phyloP scores from a whole-genome alignment of 306 rosid species.

The Cajanus cajan region DNA sequence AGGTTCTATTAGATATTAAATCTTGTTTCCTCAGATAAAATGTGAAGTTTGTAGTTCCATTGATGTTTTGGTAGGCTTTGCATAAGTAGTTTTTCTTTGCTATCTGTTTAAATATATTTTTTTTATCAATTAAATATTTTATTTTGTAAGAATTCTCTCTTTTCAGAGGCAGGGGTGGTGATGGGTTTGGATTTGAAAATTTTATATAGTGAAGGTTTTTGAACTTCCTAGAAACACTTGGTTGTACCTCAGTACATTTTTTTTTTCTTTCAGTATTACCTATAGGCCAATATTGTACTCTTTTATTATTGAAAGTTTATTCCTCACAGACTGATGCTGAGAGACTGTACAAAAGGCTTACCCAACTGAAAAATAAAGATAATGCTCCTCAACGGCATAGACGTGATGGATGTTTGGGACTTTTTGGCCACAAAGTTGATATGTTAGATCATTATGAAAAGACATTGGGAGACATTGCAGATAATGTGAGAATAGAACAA shows the following conservation, averaged over 20 bases:
- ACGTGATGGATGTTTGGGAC: slow-evolving; percentile 60
- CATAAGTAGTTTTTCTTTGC: too few species aligned
- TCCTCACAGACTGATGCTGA: slow-evolving; percentile 60
- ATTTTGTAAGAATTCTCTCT: neutral
- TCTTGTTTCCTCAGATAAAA: too few species aligned
- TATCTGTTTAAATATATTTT: too few species aligned
- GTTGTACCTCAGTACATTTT: neutral
- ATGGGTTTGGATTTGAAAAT: neutral
- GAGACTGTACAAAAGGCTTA: slow-evolving; percentile 54
- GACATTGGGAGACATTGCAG: slow-evolving; percentile 60
- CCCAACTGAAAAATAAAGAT: slow-evolving; percentile 38
- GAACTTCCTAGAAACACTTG: neutral
- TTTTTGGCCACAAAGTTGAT: slow-evolving; percentile 58
- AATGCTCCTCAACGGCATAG: slow-evolving; percentile 40
- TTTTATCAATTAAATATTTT: too few species aligned
- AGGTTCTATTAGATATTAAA: too few species aligned
- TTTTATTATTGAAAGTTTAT: neutral
- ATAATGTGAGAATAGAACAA: slow-evolving; percentile 62
- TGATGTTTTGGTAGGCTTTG: too few species aligned
- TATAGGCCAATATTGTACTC: neutral
- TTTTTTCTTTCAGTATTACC: neutral
- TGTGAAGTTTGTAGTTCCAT: too few species aligned
- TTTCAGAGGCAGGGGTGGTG: neutral
- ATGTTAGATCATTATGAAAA: slow-evolving; percentile 50
- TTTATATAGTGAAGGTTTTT: neutral